Evolutionary conservation across 75 land plant species (phyloP).

Genomic region (Cunninghamia lanceolata): DNA sequence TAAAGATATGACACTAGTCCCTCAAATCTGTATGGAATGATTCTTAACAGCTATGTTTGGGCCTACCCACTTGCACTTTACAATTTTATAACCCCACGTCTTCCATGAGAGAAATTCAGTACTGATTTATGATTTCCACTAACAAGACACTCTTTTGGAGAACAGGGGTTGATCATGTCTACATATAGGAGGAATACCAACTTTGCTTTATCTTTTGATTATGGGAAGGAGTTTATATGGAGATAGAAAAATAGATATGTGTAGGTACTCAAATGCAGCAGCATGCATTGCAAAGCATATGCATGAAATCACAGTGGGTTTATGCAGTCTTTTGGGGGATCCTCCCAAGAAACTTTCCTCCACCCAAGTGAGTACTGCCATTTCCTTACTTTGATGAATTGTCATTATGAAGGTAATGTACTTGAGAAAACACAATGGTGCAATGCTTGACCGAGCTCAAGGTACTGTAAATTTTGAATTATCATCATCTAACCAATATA

Average conservation of each 20-base stretch:
- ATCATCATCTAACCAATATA: no score
- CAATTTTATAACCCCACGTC: not conserved
- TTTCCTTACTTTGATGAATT: not conserved
- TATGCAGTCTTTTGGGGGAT: constrained; percentile 98
- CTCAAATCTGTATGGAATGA: not conserved
- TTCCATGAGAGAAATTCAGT: not conserved
- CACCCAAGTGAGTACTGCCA: constrained; percentile 57
- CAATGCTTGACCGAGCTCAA: no score
- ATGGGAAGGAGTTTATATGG: not conserved
- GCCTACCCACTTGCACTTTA: not conserved
- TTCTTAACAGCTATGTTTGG: not conserved
- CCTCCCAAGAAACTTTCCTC: constrained; percentile 92
- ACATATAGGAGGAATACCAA: not conserved
- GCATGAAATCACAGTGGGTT: constrained; percentile 79
- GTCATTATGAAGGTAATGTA: no score
- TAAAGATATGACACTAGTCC: not conserved
- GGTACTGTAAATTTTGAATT: no score
- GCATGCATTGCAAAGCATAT: constrained; percentile 76
- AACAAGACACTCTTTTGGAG: not conserved
- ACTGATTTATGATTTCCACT: not conserved
- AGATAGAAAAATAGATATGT: not conserved
- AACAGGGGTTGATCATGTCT: no score
- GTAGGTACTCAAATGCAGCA: constrained; percentile 67
- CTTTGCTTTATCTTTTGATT: no score
- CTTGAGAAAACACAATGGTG: no score